Evolutionary conservation across 805 yeast species (phyloP), one percentile per base, ranked within the genome.

Genomic region (Barnettozyma botsteinii): DNA sequence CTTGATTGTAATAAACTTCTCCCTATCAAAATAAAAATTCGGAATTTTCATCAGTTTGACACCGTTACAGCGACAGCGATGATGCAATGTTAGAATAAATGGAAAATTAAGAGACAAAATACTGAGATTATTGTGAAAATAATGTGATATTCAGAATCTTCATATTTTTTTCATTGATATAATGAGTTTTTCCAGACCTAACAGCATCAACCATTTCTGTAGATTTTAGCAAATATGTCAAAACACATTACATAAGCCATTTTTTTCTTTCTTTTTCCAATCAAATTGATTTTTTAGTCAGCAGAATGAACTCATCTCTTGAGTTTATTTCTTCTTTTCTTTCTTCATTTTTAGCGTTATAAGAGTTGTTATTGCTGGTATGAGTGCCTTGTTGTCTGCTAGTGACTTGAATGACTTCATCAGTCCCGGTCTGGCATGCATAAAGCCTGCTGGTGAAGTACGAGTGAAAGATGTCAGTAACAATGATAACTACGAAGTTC

Each of bases 371-470:
- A n/a, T n/a, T n/a, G n/a, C n/a, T n/a, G n/a, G n/a, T n/a, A 88
- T 89, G 98, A 83, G 95, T 63, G 87, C 96, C 1, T 66, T 89
- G 31, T 69, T 91, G 39, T 83, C 95, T 8, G 89, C 87, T 18
- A 93, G 85, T 42, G 97, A 93, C 55, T 66, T 93, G 42, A 93
- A 93, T 62, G 98, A 93, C 62, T 93, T 88, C 64, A 91, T 93
- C 32, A 73, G 85, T 24, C 98, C 98, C 0, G 95, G 96, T 0
- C 80, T 85, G 21, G 98, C 96, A 0, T 93, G 98, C 59, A 81
- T 89, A 40, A 93, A 87, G 63, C 96, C 98, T 0, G 81, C 79
- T 10, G 81, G 74, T 38, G 70, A 64, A 24, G 60, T 56, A 15
- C 59, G 64, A 32, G 57, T 49, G 12, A 46, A 46, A 30, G 45